Evolutionary conservation across 495 filamentous ascomycete species (phyloP), one percentile per base, ranked within the genome.

Genomic region (Tuber borchii): DNA sequence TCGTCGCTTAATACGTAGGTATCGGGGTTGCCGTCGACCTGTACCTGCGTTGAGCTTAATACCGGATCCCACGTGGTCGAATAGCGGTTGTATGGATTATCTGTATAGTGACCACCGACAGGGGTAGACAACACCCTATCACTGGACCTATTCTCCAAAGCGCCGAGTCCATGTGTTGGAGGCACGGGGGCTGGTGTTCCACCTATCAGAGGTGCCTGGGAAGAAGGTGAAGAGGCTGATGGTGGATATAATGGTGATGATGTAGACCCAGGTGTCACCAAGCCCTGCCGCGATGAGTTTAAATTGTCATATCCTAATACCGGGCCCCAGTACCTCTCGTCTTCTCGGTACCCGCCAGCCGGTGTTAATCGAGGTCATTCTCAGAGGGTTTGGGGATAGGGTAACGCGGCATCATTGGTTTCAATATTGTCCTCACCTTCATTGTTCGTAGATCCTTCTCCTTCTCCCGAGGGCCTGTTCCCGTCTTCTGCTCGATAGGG

Each of bases 31-130:
- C 76, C 78, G 39, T 74, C 45, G 31, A 78, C 70, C 61, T 75
- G 73, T 26, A 82, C 65, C 73, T 76, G 72, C 6, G 72, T 76
- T 70, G 76, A 69, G 51, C 73, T 73, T 31, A 82, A n/a, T 39
- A 75, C 70, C 42, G 81, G 81, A 31, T 82, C 81, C 81, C 81
- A 82, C 46, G 81, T 82, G 31, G 81, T 82, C 68, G 73, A 76
- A 72, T 78, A 80, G 71, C 81, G 77, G 31, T 75, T 77, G 39
- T 82, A 82, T 5, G 81, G 81, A 26, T 82, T 82, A 51, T 82
- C 81, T 1, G 81, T 80, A 65, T 82, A 82, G 71, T 82, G 80
- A 9, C 80, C 80, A 6, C 77, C 73, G 1, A 82, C 76, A n/a
- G 80, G 80, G 65, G 81, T 74, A 43, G 75, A 77, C 8, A 79